Conservation (phyloP, 371 early-diverging fungal species). For the Mucor irregularis region DNA sequence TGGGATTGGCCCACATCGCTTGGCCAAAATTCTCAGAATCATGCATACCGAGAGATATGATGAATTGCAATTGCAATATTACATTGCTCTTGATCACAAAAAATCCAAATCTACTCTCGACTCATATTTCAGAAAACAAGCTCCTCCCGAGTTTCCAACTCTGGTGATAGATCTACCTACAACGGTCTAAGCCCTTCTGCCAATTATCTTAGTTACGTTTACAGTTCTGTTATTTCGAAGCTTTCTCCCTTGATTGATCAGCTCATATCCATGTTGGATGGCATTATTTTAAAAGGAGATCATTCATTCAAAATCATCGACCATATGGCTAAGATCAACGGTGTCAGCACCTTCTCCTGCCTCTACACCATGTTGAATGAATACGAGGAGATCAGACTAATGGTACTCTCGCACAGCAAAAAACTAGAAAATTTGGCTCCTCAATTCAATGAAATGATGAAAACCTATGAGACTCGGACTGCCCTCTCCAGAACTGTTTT, state of each 20-base stretch:
- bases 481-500: too few relatives aligned
- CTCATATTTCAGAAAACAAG: background rate
- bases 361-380: too few relatives aligned
- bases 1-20: background rate
- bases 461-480: too few relatives aligned
- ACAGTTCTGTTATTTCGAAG: background rate
- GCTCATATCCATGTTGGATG: background rate
- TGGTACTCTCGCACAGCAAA: too few relatives aligned
- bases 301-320: conserved; percentile 1
- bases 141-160: background rate
- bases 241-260: conserved; percentile 1
- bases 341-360: too few relatives aligned
- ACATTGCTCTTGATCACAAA: background rate
- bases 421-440: too few relatives aligned
- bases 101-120: background rate
- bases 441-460: too few relatives aligned
- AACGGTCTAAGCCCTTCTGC: background rate
- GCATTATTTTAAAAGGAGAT: conserved; percentile 1
- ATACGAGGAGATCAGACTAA: too few relatives aligned
- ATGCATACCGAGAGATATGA: background rate
- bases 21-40: background rate
- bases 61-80: background rate
- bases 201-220: background rate
- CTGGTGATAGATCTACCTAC: background rate
- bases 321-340: background rate